Evolutionary conservation across 345 rosid species (phyloP), one percentile per base, ranked within the genome.

Genomic region (Aegle marmelos): DNA sequence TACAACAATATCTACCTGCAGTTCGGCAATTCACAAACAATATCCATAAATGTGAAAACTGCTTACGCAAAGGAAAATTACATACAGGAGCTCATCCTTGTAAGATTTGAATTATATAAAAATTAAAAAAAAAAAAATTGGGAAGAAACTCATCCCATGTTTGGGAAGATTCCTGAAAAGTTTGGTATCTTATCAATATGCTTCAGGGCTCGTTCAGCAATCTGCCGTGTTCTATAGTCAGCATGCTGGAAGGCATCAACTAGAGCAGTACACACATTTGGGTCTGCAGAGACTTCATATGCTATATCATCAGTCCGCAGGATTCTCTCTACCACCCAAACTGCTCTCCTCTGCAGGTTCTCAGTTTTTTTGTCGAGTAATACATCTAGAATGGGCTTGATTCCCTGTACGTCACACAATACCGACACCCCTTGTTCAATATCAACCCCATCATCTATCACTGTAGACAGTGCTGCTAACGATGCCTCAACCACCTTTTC

Each of bases 241-340:
- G 90, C 99, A 79, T 92, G 91, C 75, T 96, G 98, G 83, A 94
- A 94, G 39, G 99, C 95, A 39, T 96, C 97, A 19, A 96, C 94
- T 45, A 94, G 96, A 10, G 97, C 99, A 48, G 98, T 91, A 50
- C 93, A 82, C 61, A 94, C 87, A 71, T 94, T 92, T 53, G 83
- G 97, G 80, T 91, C 93, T 68, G 88, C 91, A 13, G 94, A 95
- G 61, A 94, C 87, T 53, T 94, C 90, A 70, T 62, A 81, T 11
- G 94, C 98, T 79, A 96, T 92, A 0, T 89, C 97, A 17, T 92
- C 95, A 2, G 87, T 88, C 31, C 95, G 85, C 79, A 96, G 82
- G 59, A 96, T 88, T 85, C 98, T 91, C 88, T 96, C 99, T 0
- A 91, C 97, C 22, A 84, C 91, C 98, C 98, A 92, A 53, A 96